phyloP scores from a whole-genome alignment of 345 rosid genomes.

The Eucalyptus tenuipes region DNA sequence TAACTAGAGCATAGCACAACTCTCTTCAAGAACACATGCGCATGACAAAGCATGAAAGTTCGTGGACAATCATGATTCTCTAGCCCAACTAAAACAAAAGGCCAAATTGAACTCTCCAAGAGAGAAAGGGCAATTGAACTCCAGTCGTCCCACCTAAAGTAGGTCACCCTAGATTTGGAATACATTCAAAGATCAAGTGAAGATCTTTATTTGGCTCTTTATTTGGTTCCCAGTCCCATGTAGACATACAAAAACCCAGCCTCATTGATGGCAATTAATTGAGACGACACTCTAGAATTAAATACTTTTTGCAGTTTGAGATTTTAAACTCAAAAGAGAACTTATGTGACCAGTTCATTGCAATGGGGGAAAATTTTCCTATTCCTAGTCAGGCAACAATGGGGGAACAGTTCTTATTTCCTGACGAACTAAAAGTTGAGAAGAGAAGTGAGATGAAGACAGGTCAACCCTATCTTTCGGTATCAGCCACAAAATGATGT shows the following conservation, averaged over 20 bases:
- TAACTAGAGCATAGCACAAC: neutral
- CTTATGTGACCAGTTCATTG: neutral
- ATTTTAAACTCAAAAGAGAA: neutral
- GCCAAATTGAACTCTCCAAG: neutral
- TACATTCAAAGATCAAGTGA: neutral
- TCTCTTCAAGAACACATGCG: neutral
- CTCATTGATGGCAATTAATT: neutral
- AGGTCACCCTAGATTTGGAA: neutral
- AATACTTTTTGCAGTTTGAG: neutral
- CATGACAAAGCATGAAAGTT: neutral
- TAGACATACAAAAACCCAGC: neutral
- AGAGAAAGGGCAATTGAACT: neutral
- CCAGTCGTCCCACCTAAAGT: neutral
- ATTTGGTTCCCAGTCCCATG: neutral
- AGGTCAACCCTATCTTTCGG: neutral
- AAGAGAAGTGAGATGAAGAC: neutral
- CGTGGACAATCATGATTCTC: neutral
- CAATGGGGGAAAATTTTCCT: neutral
- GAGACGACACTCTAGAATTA: neutral
- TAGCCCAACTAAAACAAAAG: neutral
- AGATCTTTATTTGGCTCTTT: neutral
- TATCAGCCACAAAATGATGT: neutral
- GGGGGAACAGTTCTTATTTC: neutral
- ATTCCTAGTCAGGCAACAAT: neutral
- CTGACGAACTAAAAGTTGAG: neutral